Base-by-base conservation (phyloP, 78 protist species). In the Guillardia theta region DNA sequence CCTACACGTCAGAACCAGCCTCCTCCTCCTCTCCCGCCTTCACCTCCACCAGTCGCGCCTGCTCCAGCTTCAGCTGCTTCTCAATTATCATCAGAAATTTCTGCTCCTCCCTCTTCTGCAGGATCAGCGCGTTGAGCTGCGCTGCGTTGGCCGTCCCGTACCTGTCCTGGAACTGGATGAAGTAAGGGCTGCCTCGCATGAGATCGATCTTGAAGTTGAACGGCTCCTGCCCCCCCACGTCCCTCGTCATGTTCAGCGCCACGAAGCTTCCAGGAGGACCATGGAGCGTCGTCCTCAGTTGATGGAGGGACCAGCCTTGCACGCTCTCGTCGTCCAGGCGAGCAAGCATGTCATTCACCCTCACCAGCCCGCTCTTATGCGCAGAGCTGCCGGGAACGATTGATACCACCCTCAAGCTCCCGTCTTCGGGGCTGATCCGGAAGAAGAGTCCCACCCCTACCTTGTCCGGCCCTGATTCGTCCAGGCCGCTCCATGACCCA, bases 371-470 rank as follows among this genome's bases (percentile, higher is more conserved):
- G 22, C 83, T 70, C 83, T 70, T 70, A 43, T 70, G 83, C 41
- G 83, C 83, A 43, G 83, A 70, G 83, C 83, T 70, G 41, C 83
- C 83, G 46, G 83, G 83, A 36, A 70, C 83, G 41, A 70, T 70
- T 24, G 45, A 33, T 15, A 70, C 41, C 45, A 70, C 41, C 33
- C 83, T 36, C 45, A 70, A 33, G 22, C 36, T 70, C 10, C 83
- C 83, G 22, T 70, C 83, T 9, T 33, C 6, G 4, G 83, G 83
- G 41, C 36, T 70, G 10, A 24, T 0, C 10, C 41, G 83, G 6
- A 70, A 70, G 22, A 70, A 70, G 36, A 70, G 22, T 1, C 83
- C 83, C 3, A 70, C 83, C 45, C 83, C 83, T 43, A 70, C 4
- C 36, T 70, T 70, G 83, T 70, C 83, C n/a, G 83, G 83, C 83